These are phyloP conservation scores for Fraxinus velutina DNA, from an alignment of 305 asterid species.

Conservation along the genomic window DNA sequence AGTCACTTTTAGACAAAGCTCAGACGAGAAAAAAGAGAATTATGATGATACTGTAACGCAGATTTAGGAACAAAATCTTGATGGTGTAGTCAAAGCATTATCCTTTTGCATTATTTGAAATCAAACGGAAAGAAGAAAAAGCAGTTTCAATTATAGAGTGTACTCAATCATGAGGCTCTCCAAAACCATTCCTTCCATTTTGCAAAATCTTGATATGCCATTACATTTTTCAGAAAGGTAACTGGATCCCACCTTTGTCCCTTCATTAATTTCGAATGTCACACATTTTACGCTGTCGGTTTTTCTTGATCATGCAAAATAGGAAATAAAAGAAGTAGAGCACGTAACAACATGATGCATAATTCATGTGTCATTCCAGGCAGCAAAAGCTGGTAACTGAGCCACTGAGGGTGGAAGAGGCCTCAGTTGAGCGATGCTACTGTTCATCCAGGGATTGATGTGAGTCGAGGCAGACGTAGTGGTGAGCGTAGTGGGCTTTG, in stretches of 20 bases:
- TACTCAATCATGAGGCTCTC: slow-evolving; percentile 24
- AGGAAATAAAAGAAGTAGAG: slow-evolving; percentile 14
- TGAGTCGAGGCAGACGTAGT: slow-evolving; percentile 15
- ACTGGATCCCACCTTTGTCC: slow-evolving; percentile 35
- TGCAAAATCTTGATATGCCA: slow-evolving; percentile 38
- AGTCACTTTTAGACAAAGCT: slow-evolving; percentile 46
- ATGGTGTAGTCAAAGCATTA: slow-evolving; percentile 48
- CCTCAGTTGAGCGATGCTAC: slow-evolving; percentile 33
- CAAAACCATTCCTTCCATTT: slow-evolving; percentile 38
- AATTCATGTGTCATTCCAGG: slow-evolving; percentile 54
- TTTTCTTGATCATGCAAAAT: slow-evolving; percentile 32
- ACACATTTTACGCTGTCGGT: slow-evolving; percentile 17
- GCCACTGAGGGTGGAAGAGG: slow-evolving; percentile 48
- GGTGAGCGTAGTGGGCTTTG: slow-evolving; percentile 23
- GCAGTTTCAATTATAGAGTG: slow-evolving; percentile 38
- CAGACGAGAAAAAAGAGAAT: slow-evolving; percentile 21
- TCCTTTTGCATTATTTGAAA: slow-evolving; percentile 44
- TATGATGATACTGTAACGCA: slow-evolving; percentile 35
- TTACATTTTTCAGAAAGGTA: slow-evolving; percentile 28
- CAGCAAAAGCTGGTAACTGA: slow-evolving; percentile 66
- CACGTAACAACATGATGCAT: slow-evolving; percentile 9
- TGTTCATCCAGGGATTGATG: slow-evolving; percentile 43
- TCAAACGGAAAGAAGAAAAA: slow-evolving; percentile 21
- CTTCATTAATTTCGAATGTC: slow-evolving; percentile 25
- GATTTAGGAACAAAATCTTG: slow-evolving; percentile 12